phyloP scores from a whole-genome alignment of 305 asterid genomes.

The Solanum hybrid region DNA sequence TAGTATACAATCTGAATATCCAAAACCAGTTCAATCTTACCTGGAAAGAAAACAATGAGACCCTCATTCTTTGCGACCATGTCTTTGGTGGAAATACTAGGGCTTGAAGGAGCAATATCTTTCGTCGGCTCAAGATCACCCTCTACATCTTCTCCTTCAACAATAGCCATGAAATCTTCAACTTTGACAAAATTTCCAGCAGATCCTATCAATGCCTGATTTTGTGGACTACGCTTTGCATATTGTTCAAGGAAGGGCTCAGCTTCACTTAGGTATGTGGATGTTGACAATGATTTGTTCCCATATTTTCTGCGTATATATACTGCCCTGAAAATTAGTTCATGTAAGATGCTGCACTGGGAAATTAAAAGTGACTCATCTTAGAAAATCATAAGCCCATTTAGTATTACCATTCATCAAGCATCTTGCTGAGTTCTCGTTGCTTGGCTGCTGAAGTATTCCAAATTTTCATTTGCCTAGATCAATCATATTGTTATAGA shows the following conservation, averaged over 20 bases:
- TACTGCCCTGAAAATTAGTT: constrained; percentile 62
- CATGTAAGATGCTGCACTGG: not conserved
- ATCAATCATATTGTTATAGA: constrained; percentile 20
- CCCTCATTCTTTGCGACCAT: constrained; percentile 69
- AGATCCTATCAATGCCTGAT: constrained; percentile 83
- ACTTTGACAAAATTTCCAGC: constrained; percentile 84
- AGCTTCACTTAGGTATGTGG: constrained; percentile 86
- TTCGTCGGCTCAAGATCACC: constrained; percentile 74
- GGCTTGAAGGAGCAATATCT: constrained; percentile 41
- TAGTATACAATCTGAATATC: not conserved
- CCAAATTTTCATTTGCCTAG: constrained; percentile 98
- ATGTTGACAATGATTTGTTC: constrained; percentile 55
- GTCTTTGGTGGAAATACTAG: constrained; percentile 46
- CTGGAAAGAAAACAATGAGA: constrained; percentile 92
- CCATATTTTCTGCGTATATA: constrained; percentile 70
- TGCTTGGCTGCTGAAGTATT: constrained; percentile 88
- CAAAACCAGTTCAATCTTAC: constrained; percentile 25
- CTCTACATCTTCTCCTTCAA: constrained; percentile 85
- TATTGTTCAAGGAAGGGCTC: constrained; percentile 96
- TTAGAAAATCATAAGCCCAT: constrained; percentile 18
- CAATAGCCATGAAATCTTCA: constrained; percentile 80
- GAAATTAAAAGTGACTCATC: constrained; percentile 5
- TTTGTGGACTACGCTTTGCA: constrained; percentile 86
- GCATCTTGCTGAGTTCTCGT: constrained; percentile 77
- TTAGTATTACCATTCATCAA: constrained; percentile 84